A percentile compares a stretch with the other conserved stretches of the same genome.
Conservation (phyloP, 805 yeast genomes). For the Candida namnaoensis region DNA sequence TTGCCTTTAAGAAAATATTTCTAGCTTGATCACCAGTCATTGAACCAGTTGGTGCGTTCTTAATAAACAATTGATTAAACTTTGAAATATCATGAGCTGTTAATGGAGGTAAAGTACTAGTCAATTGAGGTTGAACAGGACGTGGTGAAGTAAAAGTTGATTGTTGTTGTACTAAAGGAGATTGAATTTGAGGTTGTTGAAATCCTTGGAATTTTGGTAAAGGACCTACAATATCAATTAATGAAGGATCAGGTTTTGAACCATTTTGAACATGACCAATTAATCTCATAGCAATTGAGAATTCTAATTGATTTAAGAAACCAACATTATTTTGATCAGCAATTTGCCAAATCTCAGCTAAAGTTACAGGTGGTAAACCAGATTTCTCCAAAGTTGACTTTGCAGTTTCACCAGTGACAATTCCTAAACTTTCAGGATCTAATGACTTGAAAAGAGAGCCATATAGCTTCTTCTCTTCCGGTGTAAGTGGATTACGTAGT, state of each 20-base stretch:
- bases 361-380: conserved; percentile 64
- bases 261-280: conserved; percentile 85
- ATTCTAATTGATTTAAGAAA: conserved; percentile 69
- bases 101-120: conserved; percentile 37
- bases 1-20: conserved; percentile 82
- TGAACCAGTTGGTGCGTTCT: conserved; percentile 48
- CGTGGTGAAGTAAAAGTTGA: conserved; percentile 18
- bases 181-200: conserved; percentile 1
- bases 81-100: conserved; percentile 49
- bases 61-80: conserved; percentile 66
- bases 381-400: conserved; percentile 78
- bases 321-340: conserved; percentile 92
- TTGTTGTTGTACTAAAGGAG: conserved; percentile 5
- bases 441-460: conserved; percentile 70
- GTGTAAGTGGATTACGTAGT: conserved; percentile 34
- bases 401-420: conserved; percentile 83
- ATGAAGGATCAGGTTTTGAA: conserved; percentile 39
- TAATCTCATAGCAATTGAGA: conserved; percentile 78
- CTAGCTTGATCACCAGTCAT: conserved; percentile 77
- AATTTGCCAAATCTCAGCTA: conserved; percentile 91
- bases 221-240: conserved; percentile 54
- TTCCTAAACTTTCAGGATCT: conserved; percentile 72
- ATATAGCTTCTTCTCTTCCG: conserved; percentile 70
- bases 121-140: conserved; percentile 13
- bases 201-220: conserved; percentile 45